These are phyloP conservation scores for Backusella circina DNA, from an alignment of 192 early-diverging fungal genomes.

Conservation along the genomic window DNA sequence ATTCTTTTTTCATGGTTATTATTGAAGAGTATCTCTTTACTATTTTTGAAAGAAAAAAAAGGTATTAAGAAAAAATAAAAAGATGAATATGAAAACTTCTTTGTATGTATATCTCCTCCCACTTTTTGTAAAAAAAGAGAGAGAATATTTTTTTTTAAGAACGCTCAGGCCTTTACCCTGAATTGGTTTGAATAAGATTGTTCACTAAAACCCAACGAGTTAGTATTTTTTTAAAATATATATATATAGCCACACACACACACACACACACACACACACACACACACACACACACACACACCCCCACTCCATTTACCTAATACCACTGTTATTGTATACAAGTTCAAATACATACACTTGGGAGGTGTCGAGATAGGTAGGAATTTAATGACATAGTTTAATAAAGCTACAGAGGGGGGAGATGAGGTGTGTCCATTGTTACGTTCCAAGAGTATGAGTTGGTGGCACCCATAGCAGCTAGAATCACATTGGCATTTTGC, in stretches of 20 bases:
- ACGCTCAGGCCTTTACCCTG: not conserved
- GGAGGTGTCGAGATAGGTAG: not conserved
- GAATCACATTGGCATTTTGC: not conserved
- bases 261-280: no score
- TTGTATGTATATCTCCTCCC: not conserved
- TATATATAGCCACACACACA: no score
- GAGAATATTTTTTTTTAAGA: not conserved
- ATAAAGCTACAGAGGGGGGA: not conserved
- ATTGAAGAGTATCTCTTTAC: no score
- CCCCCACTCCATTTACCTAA: not conserved
- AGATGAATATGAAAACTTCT: not conserved
- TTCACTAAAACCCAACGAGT: not conserved
- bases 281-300: no score
- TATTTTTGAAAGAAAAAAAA: no score
- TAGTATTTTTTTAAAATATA: not conserved
- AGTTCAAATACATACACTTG: not conserved
- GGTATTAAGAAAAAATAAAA: not conserved
- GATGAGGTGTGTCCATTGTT: not conserved
- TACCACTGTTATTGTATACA: not conserved
- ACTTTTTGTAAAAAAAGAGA: not conserved
- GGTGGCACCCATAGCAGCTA: not conserved
- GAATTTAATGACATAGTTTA: not conserved
- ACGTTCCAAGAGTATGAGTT: not conserved
- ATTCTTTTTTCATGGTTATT: no score
- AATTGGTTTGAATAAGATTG: not conserved